phyloP scores from a whole-genome alignment of 805 yeast genomes.

The Hanseniaspora taiwanica region DNA sequence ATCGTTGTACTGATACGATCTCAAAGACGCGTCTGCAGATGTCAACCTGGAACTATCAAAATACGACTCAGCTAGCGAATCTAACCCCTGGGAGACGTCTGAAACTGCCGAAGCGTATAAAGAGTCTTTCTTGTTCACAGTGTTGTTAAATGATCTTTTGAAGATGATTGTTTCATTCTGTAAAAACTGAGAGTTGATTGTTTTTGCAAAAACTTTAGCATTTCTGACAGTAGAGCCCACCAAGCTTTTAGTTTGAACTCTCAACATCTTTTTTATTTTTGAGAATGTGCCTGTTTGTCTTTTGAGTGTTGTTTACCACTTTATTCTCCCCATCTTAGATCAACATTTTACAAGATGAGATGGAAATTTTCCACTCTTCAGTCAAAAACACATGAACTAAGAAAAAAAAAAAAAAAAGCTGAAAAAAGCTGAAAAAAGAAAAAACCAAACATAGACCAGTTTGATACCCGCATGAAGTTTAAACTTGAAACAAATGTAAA shows the following conservation, averaged over 20 bases:
- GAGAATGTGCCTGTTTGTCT: not conserved
- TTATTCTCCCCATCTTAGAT: no score
- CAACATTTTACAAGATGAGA: no score
- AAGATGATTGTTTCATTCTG: not conserved
- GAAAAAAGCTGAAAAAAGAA: not conserved
- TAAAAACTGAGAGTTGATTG: not conserved
- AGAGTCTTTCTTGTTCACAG: not conserved
- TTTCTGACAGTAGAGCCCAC: not conserved
- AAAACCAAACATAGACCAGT: not conserved
- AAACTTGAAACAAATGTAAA: no score
- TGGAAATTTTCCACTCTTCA: no score
- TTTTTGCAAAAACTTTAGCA: not conserved
- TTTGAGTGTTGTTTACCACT: no score
- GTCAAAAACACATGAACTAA: no score
- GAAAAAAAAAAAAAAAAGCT: not conserved
- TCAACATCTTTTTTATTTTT: conserved; percentile 5
- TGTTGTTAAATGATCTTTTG: not conserved
- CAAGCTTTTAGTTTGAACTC: not conserved
- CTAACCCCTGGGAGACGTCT: not conserved
- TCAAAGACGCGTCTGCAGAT: not conserved
- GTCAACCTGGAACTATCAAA: not conserved
- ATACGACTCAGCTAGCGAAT: not conserved
- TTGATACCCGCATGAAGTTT: no score
- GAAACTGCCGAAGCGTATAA: not conserved
- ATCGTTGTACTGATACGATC: not conserved